phyloP scores from a whole-genome alignment of 306 rosid genomes.

The Gastrolobium bilobum region DNA sequence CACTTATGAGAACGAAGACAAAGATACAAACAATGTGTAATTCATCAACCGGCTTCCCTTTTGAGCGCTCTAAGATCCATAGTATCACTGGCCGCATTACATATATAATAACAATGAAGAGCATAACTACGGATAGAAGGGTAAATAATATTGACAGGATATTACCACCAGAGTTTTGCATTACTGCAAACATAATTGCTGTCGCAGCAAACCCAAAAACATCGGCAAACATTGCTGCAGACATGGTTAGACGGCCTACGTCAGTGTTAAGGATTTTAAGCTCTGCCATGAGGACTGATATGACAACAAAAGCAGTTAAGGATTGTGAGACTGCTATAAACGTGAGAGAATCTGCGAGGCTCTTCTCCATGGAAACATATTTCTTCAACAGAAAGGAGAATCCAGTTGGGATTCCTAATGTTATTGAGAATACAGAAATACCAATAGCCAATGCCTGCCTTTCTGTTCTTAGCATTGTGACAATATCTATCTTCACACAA shows the following conservation, averaged over 20 bases:
- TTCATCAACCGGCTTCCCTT: constrained; percentile 51
- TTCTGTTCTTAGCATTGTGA: constrained; percentile 52
- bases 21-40: constrained; percentile 30
- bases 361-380: constrained; percentile 36
- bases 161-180: background rate
- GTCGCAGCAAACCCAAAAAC: constrained; percentile 36
- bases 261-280: constrained; percentile 70
- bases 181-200: background rate
- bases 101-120: constrained; percentile 27
- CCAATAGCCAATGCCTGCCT: constrained; percentile 57
- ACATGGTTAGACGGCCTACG: constrained; percentile 65
- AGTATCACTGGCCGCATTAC: constrained; percentile 48
- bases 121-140: constrained; percentile 28
- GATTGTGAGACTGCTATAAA: constrained; percentile 52
- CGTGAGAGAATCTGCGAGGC: constrained; percentile 43
- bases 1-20: constrained; percentile 47
- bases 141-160: background rate
- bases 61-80: constrained; percentile 43
- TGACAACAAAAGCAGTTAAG: constrained; percentile 56
- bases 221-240: constrained; percentile 59
- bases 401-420: constrained; percentile 43
- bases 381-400: background rate
- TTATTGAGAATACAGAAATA: constrained; percentile 40
- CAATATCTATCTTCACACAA: constrained; percentile 59
- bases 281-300: constrained; percentile 60